These are phyloP conservation scores for Hypoxylon cercidicola DNA, from an alignment of 495 filamentous ascomycete species.

Conservation along the genomic window DNA sequence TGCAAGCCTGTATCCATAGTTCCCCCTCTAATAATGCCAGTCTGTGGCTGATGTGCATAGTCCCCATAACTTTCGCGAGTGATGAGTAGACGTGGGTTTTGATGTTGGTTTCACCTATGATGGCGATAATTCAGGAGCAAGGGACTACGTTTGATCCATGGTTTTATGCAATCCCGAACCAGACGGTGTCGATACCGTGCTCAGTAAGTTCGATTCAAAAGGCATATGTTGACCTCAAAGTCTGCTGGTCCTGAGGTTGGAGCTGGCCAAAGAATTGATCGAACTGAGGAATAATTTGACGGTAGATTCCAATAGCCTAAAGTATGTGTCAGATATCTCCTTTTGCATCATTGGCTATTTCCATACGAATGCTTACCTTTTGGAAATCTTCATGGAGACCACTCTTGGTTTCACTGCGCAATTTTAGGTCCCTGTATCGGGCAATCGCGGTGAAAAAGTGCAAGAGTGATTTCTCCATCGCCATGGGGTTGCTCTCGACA, in stretches of 20 bases:
- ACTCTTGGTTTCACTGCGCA: conserved; percentile 56
- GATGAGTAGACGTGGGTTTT: conserved; percentile 11
- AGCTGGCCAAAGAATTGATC: conserved; percentile 79
- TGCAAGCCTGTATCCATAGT: conserved; percentile 18
- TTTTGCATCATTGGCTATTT: neutral
- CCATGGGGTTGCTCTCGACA: conserved; percentile 86
- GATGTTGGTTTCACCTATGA: conserved; percentile 10
- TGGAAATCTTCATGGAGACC: conserved; percentile 60
- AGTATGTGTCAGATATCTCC: conserved; percentile 23
- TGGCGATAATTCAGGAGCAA: neutral
- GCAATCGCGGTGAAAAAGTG: conserved; percentile 90
- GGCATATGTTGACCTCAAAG: conserved; percentile 47
- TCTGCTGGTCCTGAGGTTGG: conserved; percentile 68
- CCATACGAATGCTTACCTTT: conserved; percentile 46
- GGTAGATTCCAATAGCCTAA: conserved; percentile 84
- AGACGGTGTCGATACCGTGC: neutral
- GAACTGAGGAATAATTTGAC: conserved; percentile 86
- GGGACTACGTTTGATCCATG: conserved; percentile 2
- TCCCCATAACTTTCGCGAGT: conserved; percentile 14
- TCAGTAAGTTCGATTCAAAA: conserved; percentile 27
- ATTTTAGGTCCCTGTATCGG: conserved; percentile 69
- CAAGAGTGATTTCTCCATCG: conserved; percentile 85
- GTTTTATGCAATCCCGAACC: conserved; percentile 5
- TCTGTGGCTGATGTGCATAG: conserved; percentile 12
- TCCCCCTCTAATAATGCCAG: conserved; percentile 6